Conservation (phyloP, 805 yeast species). For the Brettanomyces nanus region DNA sequence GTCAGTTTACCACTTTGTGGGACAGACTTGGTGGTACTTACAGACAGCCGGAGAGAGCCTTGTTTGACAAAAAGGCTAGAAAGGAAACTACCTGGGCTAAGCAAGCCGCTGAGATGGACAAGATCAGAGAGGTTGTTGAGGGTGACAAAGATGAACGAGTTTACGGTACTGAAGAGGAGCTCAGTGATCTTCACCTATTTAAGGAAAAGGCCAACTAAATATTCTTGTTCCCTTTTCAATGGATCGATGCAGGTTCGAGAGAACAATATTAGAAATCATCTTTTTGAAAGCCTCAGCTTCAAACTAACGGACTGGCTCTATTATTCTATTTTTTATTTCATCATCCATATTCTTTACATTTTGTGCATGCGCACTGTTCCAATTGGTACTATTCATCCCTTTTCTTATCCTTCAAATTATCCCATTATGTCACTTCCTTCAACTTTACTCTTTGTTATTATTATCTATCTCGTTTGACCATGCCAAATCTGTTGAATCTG, state of each 20-base stretch:
- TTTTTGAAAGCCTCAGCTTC: too few species aligned
- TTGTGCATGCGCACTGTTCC: too few species aligned
- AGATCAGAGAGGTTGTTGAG: constrained; percentile 71
- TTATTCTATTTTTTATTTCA: too few species aligned
- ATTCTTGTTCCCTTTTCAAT: too few species aligned
- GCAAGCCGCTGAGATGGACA: constrained; percentile 70
- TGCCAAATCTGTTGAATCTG: not conserved
- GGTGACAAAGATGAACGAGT: constrained; percentile 72
- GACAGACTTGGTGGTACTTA: constrained; percentile 92
- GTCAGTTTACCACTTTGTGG: constrained; percentile 98
- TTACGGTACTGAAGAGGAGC: constrained; percentile 45
- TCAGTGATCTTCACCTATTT: constrained; percentile 3
- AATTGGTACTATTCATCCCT: too few species aligned
- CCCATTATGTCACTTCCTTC: not conserved
- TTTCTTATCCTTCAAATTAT: not conserved
- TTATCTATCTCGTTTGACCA: not conserved
- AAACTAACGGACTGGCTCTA: not conserved
- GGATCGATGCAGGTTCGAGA: too few species aligned
- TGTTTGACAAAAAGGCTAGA: constrained; percentile 59
- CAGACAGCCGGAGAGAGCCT: constrained; percentile 82
- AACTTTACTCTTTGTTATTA: too few species aligned
- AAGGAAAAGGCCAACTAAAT: not conserved
- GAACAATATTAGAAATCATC: too few species aligned
- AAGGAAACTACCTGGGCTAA: constrained; percentile 59
- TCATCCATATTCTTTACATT: too few species aligned